Percentiles rank a stretch among this genome's conserved stretches.
Conservation (phyloP, 2,329 filamentous ascomycete species). For the Ophiostoma ips region DNA sequence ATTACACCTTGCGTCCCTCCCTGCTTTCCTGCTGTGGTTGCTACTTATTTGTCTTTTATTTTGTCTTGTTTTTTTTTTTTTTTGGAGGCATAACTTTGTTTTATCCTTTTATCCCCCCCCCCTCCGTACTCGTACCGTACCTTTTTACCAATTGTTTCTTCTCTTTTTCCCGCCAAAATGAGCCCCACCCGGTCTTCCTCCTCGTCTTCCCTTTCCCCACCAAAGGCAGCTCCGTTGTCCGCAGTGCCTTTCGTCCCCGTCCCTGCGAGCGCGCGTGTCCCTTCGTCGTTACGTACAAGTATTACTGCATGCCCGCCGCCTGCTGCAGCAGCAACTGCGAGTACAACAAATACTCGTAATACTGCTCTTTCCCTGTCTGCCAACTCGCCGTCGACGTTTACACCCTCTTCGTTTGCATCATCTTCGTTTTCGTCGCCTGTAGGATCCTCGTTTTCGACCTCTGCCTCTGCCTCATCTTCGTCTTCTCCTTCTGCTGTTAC, state of each 20-base stretch:
- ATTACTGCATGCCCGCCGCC: too few relatives aligned
- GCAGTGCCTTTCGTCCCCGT: conserved; percentile 5
- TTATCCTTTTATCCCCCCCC: not conserved
- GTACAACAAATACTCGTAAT: not conserved
- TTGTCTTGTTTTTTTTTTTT: not conserved
- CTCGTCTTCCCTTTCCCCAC: conserved; percentile 6
- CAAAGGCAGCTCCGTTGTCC: conserved; percentile 2
- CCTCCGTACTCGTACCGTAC: too few relatives aligned
- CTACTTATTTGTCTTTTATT: not conserved
- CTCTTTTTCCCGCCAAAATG: conserved; percentile 8
- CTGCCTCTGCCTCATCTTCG: conserved; percentile 6
- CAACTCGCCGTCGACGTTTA: not conserved
- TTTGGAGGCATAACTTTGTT: too few relatives aligned
- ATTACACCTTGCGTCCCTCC: not conserved
- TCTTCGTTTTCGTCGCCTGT: not conserved
- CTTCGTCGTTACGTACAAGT: not conserved
- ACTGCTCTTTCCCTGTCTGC: not conserved
- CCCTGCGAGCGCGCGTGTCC: not conserved
- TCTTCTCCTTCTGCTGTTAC: not conserved
- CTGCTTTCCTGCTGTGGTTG: not conserved
- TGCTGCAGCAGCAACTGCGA: not conserved
- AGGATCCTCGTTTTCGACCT: not conserved
- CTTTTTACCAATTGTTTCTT: not conserved
- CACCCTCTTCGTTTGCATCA: conserved; percentile 1
- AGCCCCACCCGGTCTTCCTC: conserved; percentile 10